Conservation (phyloP, 129 eudicot species). For the Flaveria linearis region DNA sequence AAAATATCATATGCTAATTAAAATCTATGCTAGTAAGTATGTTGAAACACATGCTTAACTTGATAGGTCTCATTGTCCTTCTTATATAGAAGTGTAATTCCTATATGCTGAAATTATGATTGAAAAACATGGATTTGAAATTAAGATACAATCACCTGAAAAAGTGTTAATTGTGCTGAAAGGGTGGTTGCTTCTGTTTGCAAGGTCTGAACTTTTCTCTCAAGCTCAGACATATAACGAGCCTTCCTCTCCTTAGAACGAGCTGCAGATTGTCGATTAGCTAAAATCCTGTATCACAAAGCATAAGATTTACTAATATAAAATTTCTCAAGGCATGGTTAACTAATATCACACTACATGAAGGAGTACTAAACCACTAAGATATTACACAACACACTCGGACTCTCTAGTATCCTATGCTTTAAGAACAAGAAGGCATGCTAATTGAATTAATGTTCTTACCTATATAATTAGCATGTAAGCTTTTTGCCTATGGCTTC, state of each 20-base stretch:
- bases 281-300: slow-evolving; percentile 67
- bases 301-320: slow-evolving; percentile 18
- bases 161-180: slow-evolving; percentile 81
- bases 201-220: slow-evolving; percentile 87
- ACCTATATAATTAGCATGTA: not conserved
- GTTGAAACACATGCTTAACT: not conserved
- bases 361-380: not conserved
- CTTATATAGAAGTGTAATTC: not conserved
- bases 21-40: not conserved
- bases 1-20: slow-evolving; percentile 8
- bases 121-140: not conserved
- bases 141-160: slow-evolving; percentile 52
- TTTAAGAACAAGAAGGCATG: slow-evolving; percentile 4
- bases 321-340: slow-evolving; percentile 20
- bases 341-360: not conserved
- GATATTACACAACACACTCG: not conserved
- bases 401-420: not conserved
- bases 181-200: slow-evolving; percentile 98
- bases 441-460: slow-evolving; percentile 9
- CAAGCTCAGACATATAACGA: slow-evolving; percentile 85
- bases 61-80: not conserved
- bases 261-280: slow-evolving; percentile 97
- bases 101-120: not conserved
- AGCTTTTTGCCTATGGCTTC: slow-evolving; percentile 11
- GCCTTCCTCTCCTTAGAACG: slow-evolving; percentile 98